Base-by-base conservation (phyloP, 352 stramenopile species). In the Phytophthora nicotianae region DNA sequence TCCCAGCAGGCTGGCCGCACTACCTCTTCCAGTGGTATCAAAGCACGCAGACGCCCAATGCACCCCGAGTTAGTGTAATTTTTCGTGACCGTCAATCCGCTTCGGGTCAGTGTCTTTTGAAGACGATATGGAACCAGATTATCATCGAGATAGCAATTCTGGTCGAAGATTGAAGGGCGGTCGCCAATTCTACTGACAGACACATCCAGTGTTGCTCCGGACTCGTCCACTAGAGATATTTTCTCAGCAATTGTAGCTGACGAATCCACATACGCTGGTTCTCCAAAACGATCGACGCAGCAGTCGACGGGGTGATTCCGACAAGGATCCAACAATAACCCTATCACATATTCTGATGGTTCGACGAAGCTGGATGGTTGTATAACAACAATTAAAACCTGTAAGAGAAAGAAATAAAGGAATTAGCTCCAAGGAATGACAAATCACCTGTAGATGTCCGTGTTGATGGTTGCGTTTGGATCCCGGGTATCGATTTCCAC, bases 271-370 rank as follows among this genome's bases (percentile, higher is more conserved):
- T 74, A 74, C 2, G 88, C 84, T 2, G 88, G 86, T 51, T 93
- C 83, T 32, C 88, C 88, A 41, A 94, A 96, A 9, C 77, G 80
- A 63, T 95, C 83, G 11, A 72, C 74, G 53, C 88, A 96, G 65
- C 88, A 96, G 58, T 92, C 79, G 21, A 63, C 47, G 1, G 62
- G 43, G 9, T 72, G 83, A 32, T 79, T 57, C 4, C 77, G 75
- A 45, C 88, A 96, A n/a, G 88, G 88, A 59, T 96, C 83, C 33
- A 96, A 23, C 33, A 96, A 62, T n/a, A 96, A 56, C 4, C 88
- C 86, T 32, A 96, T 93, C 26, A 81, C 68, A 27, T 89, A 96
- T 23, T 90, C 62, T 13, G 78, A 86, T 13, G 83, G 81, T 33
- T 76, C 58, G 10, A 58, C 55, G 46, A 84, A 75, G 40, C 82